Evolutionary conservation across 495 filamentous ascomycete species (phyloP).

Genomic region (Halenospora varia): DNA sequence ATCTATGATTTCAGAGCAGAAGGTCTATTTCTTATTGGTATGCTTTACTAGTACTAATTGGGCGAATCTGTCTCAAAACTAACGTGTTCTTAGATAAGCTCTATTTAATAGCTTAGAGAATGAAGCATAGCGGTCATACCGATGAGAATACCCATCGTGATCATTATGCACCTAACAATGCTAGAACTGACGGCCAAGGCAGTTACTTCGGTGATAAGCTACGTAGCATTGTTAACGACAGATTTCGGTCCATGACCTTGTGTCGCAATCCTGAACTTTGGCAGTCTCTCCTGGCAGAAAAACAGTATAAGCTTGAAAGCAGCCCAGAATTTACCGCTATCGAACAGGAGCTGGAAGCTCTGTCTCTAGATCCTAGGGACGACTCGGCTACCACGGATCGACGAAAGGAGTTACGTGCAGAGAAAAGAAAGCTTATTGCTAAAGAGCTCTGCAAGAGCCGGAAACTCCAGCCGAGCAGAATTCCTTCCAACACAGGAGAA

Average conservation of each 20-base stretch:
- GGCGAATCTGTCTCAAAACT: slow-evolving; percentile 10
- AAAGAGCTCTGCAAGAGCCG: slow-evolving; percentile 19
- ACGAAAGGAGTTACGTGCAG: slow-evolving; percentile 16
- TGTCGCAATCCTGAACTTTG: slow-evolving; percentile 24
- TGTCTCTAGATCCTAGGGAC: slow-evolving; percentile 10
- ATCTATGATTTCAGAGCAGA: slow-evolving; percentile 24
- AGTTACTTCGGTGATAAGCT: slow-evolving; percentile 20
- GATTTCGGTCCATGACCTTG: slow-evolving; percentile 21
- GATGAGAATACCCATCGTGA: slow-evolving; percentile 16
- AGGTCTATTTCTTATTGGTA: slow-evolving; percentile 21
- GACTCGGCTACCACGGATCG: slow-evolving; percentile 13
- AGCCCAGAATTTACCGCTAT: slow-evolving; percentile 17
- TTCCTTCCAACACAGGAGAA: slow-evolving; percentile 8
- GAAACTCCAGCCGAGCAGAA: slow-evolving; percentile 14
- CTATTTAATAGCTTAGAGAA: slow-evolving; percentile 22
- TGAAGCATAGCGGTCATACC: slow-evolving; percentile 21
- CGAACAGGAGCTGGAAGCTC: slow-evolving; percentile 19
- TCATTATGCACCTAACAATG: slow-evolving; percentile 23
- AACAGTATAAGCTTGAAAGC: slow-evolving; percentile 20
- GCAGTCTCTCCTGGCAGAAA: slow-evolving; percentile 22
- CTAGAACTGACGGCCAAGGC: slow-evolving; percentile 18
- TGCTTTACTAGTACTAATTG: slow-evolving; percentile 6
- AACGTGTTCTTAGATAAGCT: slow-evolving; percentile 21
- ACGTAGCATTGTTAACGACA: slow-evolving; percentile 18
- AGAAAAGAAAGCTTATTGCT: slow-evolving; percentile 22